Evolutionary conservation across 352 stramenopile genomes (phyloP).

Genomic region (Saprolegnia diclina): DNA sequence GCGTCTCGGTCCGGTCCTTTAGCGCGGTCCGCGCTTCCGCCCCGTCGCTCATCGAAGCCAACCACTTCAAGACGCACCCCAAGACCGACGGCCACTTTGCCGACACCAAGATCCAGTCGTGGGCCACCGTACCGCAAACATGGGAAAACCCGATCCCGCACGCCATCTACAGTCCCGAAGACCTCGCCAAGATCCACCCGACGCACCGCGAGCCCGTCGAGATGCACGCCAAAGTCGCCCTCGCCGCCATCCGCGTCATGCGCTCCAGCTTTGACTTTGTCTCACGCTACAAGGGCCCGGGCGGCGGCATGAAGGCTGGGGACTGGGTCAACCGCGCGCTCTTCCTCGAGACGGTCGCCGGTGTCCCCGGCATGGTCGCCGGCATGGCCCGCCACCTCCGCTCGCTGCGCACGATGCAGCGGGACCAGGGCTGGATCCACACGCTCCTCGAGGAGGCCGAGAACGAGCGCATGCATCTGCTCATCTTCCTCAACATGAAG

Average conservation of each 20-base stretch:
- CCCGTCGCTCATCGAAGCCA: not conserved
- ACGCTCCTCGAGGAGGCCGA: slow-evolving; percentile 88
- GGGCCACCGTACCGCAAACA: not conserved
- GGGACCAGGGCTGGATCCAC: slow-evolving; percentile 87
- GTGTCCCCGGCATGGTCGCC: slow-evolving; percentile 66
- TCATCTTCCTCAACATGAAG: slow-evolving; percentile 88
- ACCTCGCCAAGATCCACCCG: slow-evolving; percentile 34
- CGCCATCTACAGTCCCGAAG: slow-evolving; percentile 37
- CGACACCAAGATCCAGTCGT: not conserved
- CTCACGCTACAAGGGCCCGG: slow-evolving; percentile 43
- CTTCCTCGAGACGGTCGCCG: slow-evolving; percentile 71
- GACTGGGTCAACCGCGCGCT: slow-evolving; percentile 69
- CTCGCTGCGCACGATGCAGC: slow-evolving; percentile 66
- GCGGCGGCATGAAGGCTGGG: slow-evolving; percentile 45
- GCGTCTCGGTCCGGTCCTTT: not conserved
- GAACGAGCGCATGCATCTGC: slow-evolving; percentile 91
- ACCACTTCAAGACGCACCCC: slow-evolving; percentile 24
- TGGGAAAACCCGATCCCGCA: slow-evolving; percentile 45
- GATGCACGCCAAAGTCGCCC: slow-evolving; percentile 37
- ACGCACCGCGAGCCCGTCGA: slow-evolving; percentile 38
- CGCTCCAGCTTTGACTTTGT: slow-evolving; percentile 46
- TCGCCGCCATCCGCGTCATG: slow-evolving; percentile 39
- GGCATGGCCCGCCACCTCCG: slow-evolving; percentile 69
- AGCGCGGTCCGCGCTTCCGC: not conserved
- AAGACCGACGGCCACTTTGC: slow-evolving; percentile 21